These are phyloP conservation scores for Solioccasus polychromus DNA, from an alignment of 768 basidiomycete genomes.

Conservation along the genomic window DNA sequence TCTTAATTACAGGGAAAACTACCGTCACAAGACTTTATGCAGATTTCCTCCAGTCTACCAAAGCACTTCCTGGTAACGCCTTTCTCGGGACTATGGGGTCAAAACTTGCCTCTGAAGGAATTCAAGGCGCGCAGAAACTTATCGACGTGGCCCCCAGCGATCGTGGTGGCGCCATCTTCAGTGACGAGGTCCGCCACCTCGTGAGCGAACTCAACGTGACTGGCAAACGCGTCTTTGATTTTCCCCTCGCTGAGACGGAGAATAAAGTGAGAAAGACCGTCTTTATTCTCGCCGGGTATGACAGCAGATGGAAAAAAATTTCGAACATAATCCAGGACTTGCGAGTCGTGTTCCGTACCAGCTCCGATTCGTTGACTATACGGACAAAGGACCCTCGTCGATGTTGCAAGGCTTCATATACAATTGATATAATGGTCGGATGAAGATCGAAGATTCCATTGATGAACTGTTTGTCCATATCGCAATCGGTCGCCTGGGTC, in stretches of 20 bases:
- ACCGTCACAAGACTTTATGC: constrained; percentile 67
- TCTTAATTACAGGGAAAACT: constrained; percentile 51
- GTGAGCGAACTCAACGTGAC: constrained; percentile 44
- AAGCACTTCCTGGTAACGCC: constrained; percentile 48
- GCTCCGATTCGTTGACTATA: constrained; percentile 62
- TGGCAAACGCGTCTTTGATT: constrained; percentile 64
- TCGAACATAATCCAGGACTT: constrained; percentile 72
- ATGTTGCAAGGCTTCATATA: constrained; percentile 51
- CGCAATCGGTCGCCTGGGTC: constrained; percentile 55
- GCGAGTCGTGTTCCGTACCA: constrained; percentile 62
- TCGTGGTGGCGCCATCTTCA: constrained; percentile 66
- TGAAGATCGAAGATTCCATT: constrained; percentile 56
- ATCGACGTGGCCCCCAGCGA: constrained; percentile 47
- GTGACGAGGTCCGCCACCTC: constrained; percentile 76
- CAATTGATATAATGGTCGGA: constrained; percentile 45
- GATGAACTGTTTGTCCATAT: constrained; percentile 56
- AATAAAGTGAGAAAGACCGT: constrained; percentile 62
- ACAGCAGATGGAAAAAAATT: constrained; percentile 74
- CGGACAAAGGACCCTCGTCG: constrained; percentile 48
- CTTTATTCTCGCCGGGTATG: constrained; percentile 73
- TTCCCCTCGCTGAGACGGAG: constrained; percentile 73
- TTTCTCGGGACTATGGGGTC: constrained; percentile 69
- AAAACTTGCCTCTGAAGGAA: constrained; percentile 55
- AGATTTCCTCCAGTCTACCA: constrained; percentile 55
- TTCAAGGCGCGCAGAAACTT: constrained; percentile 47